phyloP scores from a whole-genome alignment of 345 rosid species.

The Melastoma malabathricum region DNA sequence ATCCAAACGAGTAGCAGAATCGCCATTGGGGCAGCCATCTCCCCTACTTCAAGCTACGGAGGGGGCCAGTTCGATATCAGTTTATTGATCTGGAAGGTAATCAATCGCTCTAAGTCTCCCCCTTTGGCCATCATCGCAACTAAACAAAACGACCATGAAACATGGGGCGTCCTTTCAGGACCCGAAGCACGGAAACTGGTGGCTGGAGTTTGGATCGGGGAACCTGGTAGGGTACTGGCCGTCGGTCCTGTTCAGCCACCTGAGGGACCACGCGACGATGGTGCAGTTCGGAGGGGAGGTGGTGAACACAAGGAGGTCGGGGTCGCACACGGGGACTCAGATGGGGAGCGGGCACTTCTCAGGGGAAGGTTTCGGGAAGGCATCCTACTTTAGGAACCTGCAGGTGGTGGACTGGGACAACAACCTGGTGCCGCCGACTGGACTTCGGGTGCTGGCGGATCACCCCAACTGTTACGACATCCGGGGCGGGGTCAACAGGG shows the following conservation, averaged over 20 bases:
- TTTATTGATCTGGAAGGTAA: slow-evolving; percentile 91
- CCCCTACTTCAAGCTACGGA: slow-evolving; percentile 71
- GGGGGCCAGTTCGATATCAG: slow-evolving; percentile 97
- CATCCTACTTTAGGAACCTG: slow-evolving; percentile 77
- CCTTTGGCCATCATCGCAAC: too few relatives aligned
- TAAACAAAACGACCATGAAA: too few relatives aligned
- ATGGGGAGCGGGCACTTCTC: slow-evolving; percentile 99
- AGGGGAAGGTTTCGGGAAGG: slow-evolving; percentile 83
- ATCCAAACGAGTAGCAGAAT: slow-evolving; percentile 75
- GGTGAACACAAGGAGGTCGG: slow-evolving; percentile 61
- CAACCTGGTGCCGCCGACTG: slow-evolving; percentile 52
- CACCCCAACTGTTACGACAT: slow-evolving; percentile 85
- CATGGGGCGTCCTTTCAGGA: too few relatives aligned
- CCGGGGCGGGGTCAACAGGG: slow-evolving; percentile 64
- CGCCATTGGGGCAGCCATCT: slow-evolving; percentile 94
- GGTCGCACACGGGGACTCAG: slow-evolving; percentile 74
- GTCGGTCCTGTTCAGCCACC: slow-evolving; percentile 59
- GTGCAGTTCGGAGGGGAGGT: slow-evolving; percentile 90
- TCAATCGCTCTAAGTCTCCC: too few relatives aligned
- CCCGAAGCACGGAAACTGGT: slow-evolving; percentile 99
- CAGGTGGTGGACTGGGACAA: slow-evolving; percentile 96
- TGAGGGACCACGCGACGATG: slow-evolving; percentile 79
- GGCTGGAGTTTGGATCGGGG: slow-evolving; percentile 95
- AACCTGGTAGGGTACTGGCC: slow-evolving; percentile 94
- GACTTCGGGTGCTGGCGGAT: slow-evolving; percentile 64